A percentile compares a stretch with the other conserved stretches of the same genome.
Conservation (phyloP, 2,329 filamentous ascomycete species). For the Pestalotiopsis sp. region DNA sequence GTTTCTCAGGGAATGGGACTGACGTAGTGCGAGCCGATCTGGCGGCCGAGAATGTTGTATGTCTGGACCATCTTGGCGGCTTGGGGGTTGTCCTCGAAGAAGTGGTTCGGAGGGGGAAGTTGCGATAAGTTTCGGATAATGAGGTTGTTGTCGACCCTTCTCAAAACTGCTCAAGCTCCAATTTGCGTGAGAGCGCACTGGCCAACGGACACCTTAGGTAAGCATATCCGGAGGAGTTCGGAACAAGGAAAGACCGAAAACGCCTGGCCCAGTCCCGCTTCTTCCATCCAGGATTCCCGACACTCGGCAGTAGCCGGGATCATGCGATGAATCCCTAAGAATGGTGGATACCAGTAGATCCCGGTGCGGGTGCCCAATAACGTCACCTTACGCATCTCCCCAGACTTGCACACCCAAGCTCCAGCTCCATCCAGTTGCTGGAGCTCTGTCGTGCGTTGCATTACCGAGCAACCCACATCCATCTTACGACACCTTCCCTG, state of each 20-base stretch:
- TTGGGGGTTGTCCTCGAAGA: slow-evolving; percentile 25
- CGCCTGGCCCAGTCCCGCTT: not conserved
- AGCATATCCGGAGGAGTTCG: not conserved
- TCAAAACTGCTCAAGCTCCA: slow-evolving; percentile 32
- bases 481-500: not conserved
- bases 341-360: not conserved
- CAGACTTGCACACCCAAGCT: not conserved
- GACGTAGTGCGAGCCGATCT: slow-evolving; percentile 65
- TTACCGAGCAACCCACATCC: not conserved
- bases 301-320: slow-evolving; percentile 1
- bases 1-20: slow-evolving; percentile 33
- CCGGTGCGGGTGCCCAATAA: slow-evolving; percentile 7
- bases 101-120: slow-evolving; percentile 19
- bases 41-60: slow-evolving; percentile 61
- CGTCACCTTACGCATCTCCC: slow-evolving; percentile 5
- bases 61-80: slow-evolving; percentile 48
- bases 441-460: not conserved
- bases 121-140: slow-evolving; percentile 17
- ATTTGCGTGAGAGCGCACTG: slow-evolving; percentile 17
- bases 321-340: not conserved
- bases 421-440: not conserved
- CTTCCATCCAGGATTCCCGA: not conserved
- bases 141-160: slow-evolving; percentile 20
- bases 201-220: slow-evolving; percentile 1
- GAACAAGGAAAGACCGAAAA: slow-evolving; percentile 9